Conservation (phyloP, 2,329 filamentous ascomycete species). For the Thyridium curvatum region DNA sequence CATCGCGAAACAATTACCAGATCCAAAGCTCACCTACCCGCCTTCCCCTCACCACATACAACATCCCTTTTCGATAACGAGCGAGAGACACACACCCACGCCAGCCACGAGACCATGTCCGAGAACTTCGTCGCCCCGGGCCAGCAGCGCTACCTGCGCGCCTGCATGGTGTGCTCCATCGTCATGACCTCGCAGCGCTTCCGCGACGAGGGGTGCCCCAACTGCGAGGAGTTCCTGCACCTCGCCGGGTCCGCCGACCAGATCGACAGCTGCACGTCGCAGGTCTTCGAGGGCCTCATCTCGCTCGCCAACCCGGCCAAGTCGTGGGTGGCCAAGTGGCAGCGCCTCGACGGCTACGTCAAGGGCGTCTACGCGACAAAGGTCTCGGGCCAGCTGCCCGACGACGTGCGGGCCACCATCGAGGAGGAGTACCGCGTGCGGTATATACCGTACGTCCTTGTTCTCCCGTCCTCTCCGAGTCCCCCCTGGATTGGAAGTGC, state of each 20-base stretch:
- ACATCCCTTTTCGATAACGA: too few species aligned
- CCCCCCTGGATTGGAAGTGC: too few species aligned
- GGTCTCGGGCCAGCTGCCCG: constrained; percentile 74
- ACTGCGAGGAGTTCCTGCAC: constrained; percentile 90
- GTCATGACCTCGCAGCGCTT: constrained; percentile 87
- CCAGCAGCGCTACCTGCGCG: constrained; percentile 82
- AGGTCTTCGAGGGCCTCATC: constrained; percentile 92
- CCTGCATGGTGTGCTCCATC: constrained; percentile 98
- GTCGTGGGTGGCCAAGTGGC: constrained; percentile 97
- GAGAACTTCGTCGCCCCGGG: constrained; percentile 63
- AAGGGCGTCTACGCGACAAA: constrained; percentile 90
- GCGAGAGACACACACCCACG: too few species aligned
- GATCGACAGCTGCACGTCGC: constrained; percentile 88
- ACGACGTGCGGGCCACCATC: constrained; percentile 54
- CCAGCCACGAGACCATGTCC: constrained; percentile 24
- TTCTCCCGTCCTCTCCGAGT: too few species aligned
- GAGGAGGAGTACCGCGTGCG: constrained; percentile 58
- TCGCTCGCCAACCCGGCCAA: constrained; percentile 72
- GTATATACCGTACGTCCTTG: constrained; percentile 56
- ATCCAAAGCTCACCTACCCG: too few species aligned
- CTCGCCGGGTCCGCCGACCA: constrained; percentile 72
- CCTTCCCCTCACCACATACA: too few species aligned
- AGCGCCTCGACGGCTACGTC: constrained; percentile 83
- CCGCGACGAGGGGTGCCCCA: constrained; percentile 81
- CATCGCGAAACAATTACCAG: too few species aligned